Evolutionary conservation across 2,329 filamentous ascomycete species (phyloP).

Genomic region (Phaeophleospora eucalypticola): DNA sequence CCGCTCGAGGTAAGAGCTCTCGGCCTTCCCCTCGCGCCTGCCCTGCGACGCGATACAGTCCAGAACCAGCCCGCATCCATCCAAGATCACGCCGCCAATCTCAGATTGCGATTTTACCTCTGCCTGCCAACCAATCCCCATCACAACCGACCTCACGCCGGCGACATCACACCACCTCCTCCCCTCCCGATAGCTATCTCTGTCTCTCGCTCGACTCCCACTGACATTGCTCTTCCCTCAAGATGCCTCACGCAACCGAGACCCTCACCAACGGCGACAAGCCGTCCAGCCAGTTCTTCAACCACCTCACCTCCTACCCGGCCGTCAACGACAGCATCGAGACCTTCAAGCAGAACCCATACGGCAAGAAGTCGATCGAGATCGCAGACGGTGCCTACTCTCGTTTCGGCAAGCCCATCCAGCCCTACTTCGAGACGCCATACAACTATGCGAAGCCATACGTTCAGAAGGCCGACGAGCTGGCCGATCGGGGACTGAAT

Average conservation of each 20-base stretch:
- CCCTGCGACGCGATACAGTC: too few species aligned
- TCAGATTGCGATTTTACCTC: not conserved
- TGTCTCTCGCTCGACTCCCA: not conserved
- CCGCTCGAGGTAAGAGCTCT: too few species aligned
- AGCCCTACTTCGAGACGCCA: constrained; percentile 73
- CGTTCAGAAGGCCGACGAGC: constrained; percentile 71
- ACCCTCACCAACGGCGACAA: constrained; percentile 48
- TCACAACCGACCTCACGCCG: not conserved
- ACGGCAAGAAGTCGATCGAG: constrained; percentile 77
- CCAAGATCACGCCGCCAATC: not conserved
- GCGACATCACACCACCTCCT: not conserved
- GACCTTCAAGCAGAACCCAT: constrained; percentile 74
- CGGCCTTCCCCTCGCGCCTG: too few species aligned
- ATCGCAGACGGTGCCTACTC: constrained; percentile 71
- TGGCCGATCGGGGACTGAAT: constrained; percentile 52
- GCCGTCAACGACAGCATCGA: constrained; percentile 73
- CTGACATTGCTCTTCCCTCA: not conserved
- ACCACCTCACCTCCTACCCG: constrained; percentile 77
- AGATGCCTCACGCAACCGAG: constrained; percentile 49
- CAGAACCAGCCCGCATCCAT: too few species aligned
- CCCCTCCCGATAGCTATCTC: not conserved
- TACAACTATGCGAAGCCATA: constrained; percentile 83
- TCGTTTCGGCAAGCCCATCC: constrained; percentile 69
- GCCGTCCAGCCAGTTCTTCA: constrained; percentile 45
- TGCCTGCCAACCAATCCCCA: not conserved